Base-by-base conservation (phyloP, 2,329 filamentous ascomycete genomes). In the Trichoderma gracile region DNA sequence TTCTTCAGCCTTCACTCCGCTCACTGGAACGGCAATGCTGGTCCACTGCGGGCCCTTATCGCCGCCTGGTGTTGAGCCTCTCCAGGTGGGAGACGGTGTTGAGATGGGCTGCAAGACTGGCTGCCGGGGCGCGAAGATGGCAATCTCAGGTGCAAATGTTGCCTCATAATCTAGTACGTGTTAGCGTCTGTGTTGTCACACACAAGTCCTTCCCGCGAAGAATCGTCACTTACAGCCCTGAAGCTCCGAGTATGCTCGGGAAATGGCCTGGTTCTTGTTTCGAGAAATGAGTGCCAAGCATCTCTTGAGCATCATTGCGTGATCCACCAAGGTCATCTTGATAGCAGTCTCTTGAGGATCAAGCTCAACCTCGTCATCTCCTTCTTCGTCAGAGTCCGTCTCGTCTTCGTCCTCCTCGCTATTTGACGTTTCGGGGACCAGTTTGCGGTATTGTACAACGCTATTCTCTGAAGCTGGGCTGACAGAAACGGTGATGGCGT, bases 291-390 rank as follows among this genome's bases (percentile, higher is more conserved):
- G 82, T 4, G 82, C 82, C 67, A 98, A 77, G 71, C 92, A 94
- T 68, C 92, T 88, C 78, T 94, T 93, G 71, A 98, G 87, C 75
- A 92, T 89, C 66, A 96, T 84, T 3, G 92, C 92, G 75, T 98
- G 93, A 72, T 98, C 95, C 47, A 96, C 84, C 33, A 98, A 82
- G 0, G 92, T 91, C 74, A 93, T 90, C 72, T 89, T 90, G 68
- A 98, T 87, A 1, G 93, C 91, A 55, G 86, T 91, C 68, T 96
- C 89, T 70, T 93, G 83, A 0, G 84, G 80, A 23, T 86, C 79
- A 23, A 81, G 75, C 52, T 83, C 79, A 2, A 78, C 74, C 2
- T 75, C 76, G 3, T 77, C 75, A 30, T 73, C 73, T 25, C 78
- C 76, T n/a, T 77, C 75, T 27, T 77, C 77, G 17, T 77, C 73